These are phyloP conservation scores for Pythium chondricola DNA, from an alignment of 352 stramenopile genomes.

Conservation along the genomic window DNA sequence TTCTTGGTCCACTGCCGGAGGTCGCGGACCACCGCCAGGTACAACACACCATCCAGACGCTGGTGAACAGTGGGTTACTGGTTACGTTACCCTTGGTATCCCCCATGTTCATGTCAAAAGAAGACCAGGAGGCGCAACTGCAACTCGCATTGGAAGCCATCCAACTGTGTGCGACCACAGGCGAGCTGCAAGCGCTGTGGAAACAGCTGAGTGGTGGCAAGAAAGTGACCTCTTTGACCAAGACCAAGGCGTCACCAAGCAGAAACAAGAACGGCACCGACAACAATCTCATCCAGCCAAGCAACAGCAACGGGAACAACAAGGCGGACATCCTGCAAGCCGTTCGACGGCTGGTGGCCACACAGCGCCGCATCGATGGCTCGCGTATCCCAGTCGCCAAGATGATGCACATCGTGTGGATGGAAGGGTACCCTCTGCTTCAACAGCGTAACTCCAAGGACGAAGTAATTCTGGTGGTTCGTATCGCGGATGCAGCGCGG, in stretches of 20 bases:
- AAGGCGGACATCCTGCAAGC: conserved; percentile 40
- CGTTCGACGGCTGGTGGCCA: conserved; percentile 41
- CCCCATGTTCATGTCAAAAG: conserved; percentile 19
- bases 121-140: conserved; percentile 21
- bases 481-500: conserved; percentile 29
- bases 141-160: conserved; percentile 39
- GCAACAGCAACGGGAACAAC: conserved; percentile 8
- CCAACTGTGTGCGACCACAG: conserved; percentile 35
- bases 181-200: conserved; percentile 40
- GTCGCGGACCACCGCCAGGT: conserved; percentile 23
- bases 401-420: conserved; percentile 56
- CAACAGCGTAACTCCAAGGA: conserved; percentile 15
- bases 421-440: conserved; percentile 32
- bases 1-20: conserved; percentile 4
- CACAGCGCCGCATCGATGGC: conserved; percentile 64
- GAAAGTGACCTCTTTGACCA: neutral
- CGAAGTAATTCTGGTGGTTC: conserved; percentile 41
- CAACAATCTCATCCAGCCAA: neutral
- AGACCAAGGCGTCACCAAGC: neutral
- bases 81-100: conserved; percentile 22
- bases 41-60: conserved; percentile 32
- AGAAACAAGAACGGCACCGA: neutral
- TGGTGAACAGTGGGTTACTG: conserved; percentile 36
- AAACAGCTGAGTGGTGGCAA: conserved; percentile 55
- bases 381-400: conserved; percentile 55